These are phyloP conservation scores for Phaeosphaeriaceae sp. DNA, from an alignment of 2,329 filamentous ascomycete genomes.

Conservation along the genomic window DNA sequence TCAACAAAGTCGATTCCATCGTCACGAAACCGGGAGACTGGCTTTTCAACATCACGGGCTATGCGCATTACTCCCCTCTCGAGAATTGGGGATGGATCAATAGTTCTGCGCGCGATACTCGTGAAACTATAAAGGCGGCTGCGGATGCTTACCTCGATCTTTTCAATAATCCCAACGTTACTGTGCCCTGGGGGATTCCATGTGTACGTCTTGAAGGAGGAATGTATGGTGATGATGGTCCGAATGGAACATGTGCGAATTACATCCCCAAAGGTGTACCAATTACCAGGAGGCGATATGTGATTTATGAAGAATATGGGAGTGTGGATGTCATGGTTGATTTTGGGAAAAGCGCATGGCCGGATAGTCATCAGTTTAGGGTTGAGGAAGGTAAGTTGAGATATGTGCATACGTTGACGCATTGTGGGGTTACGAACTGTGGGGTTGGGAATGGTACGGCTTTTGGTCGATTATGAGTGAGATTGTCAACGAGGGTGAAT, in stretches of 20 bases:
- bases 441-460: conserved; percentile 12
- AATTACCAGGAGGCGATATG: conserved; percentile 33
- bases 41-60: conserved; percentile 33
- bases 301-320: conserved; percentile 39
- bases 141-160: conserved; percentile 29
- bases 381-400: conserved; percentile 38
- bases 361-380: conserved; percentile 43
- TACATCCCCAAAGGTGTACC: conserved; percentile 32
- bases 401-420: conserved; percentile 40
- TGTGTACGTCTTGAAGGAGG: conserved; percentile 36
- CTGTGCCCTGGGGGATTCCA: conserved; percentile 33
- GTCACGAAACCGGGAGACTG: conserved; percentile 35
- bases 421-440: conserved; percentile 32
- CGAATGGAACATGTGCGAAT: conserved; percentile 26
- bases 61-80: conserved; percentile 16
- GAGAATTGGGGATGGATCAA: conserved; percentile 28
- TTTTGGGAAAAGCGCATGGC: conserved; percentile 33
- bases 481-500: background rate
- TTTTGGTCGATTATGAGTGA: background rate
- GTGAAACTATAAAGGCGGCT: conserved; percentile 21
- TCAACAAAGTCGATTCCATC: conserved; percentile 30
- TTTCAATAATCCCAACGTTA: conserved; percentile 21
- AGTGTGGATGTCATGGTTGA: conserved; percentile 42
- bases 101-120: conserved; percentile 12
- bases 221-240: conserved; percentile 28